Base-by-base conservation (phyloP, 2,329 filamentous ascomycete species). In the Mariannaea elegans region DNA sequence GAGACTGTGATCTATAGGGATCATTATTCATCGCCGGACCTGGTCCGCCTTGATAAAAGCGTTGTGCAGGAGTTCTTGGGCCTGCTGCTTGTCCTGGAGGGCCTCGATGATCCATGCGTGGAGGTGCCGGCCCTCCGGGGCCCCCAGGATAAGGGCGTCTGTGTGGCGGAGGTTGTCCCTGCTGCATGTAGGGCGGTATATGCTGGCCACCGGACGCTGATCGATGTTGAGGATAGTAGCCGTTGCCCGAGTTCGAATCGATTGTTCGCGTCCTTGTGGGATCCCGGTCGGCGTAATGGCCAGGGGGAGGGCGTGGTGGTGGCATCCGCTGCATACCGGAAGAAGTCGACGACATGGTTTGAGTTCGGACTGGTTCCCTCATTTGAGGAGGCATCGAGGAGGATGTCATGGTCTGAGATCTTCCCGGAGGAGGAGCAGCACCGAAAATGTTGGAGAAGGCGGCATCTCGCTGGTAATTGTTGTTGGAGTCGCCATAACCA, bases 371-470 rank as follows among this genome's bases (percentile, higher is more conserved):
- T 50, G 80, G 79, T 54, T 81, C 72, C 70, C 79, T 79, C 75
- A 81, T 80, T 70, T 80, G 76, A 47, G 81, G 78, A 56, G 86
- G 87, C 59, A 78, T 72, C 39, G 90, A 84, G 65, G 93, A 89
- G 56, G 91, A 93, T 65, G 90, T 95, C 93, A 98, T 97, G 23
- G 94, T 97, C 73, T 97, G 94, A 58, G 94, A 96, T 76, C 95
- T 90, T 59, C 94, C 94, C 44, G 92, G 87, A 45, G 93, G 93
- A 65, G 92, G 93, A 65, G 92, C 86, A 65, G 88, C 89, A 69
- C 94, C 95, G 76, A 98, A 99, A 74, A 98, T 98, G 79, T 94
- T 94, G 67, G 91, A 93, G 78, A 96, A 99, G 66, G 94, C 95
- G 68, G 93, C 92, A 86, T 99, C 94, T 80, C 95, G 90, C 79